phyloP scores from a whole-genome alignment of 2,329 filamentous ascomycete species.

The Arthrobotrys pseudoclavata region DNA sequence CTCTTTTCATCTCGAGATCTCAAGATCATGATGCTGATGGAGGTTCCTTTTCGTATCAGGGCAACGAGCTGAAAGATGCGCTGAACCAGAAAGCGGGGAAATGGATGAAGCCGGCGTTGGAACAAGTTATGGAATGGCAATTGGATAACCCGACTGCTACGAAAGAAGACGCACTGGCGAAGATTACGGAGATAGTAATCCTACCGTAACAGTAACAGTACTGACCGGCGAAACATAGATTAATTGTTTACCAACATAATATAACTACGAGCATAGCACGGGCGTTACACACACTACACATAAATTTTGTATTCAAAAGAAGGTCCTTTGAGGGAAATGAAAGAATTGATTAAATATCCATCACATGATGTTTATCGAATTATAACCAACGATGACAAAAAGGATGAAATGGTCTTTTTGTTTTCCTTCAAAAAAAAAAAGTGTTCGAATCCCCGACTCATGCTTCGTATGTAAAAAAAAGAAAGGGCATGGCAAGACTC shows the following conservation, averaged over 20 bases:
- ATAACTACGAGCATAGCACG: background rate
- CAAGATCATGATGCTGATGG: slow-evolving; percentile 60
- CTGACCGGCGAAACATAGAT: no score
- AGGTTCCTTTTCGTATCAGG: slow-evolving; percentile 70
- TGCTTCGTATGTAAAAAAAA: slow-evolving; percentile 16
- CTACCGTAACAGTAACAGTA: background rate
- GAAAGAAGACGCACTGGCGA: slow-evolving; percentile 69
- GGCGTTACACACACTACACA: background rate
- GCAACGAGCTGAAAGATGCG: slow-evolving; percentile 77
- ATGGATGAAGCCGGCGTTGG: slow-evolving; percentile 87
- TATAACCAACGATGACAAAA: background rate
- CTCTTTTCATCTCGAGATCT: slow-evolving; percentile 63
- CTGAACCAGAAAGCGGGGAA: slow-evolving; percentile 79
- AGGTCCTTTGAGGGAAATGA: slow-evolving; percentile 25
- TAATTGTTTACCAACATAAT: background rate
- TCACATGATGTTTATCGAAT: slow-evolving; percentile 20
- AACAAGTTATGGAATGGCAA: slow-evolving; percentile 89
- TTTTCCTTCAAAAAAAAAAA: slow-evolving; percentile 32
- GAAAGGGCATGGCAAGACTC: slow-evolving; percentile 16
- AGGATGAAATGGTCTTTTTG: slow-evolving; percentile 12
- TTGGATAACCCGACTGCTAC: slow-evolving; percentile 79
- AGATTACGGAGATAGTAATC: background rate
- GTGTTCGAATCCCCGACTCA: slow-evolving; percentile 10
- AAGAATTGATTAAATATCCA: slow-evolving; percentile 36
- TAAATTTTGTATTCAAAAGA: background rate